Evolutionary conservation across 1,139 yeast genomes (phyloP).

Genomic region (Taphrina sp.): DNA sequence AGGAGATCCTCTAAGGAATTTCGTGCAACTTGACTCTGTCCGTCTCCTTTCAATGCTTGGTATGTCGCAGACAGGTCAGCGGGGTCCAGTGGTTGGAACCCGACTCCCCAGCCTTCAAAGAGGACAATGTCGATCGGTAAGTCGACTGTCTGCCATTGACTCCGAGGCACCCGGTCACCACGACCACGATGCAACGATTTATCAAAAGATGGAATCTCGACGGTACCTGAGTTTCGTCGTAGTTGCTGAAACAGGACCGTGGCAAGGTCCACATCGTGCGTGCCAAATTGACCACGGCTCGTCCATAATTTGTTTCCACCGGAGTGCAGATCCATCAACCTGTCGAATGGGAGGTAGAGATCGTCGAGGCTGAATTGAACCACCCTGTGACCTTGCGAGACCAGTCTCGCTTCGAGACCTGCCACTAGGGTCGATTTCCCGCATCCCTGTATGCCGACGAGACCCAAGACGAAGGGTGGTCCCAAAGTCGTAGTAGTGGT

Average conservation of each 20-base stretch:
- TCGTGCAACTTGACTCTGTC: slow-evolving; percentile 4
- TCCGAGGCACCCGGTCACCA: slow-evolving; percentile 64
- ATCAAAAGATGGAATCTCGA: slow-evolving; percentile 68
- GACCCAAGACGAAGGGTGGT: slow-evolving; percentile 60
- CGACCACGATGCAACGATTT: slow-evolving; percentile 69
- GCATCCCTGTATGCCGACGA: slow-evolving; percentile 91
- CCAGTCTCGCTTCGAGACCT: slow-evolving; percentile 43
- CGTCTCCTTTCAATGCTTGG: slow-evolving; percentile 34
- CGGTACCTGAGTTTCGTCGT: slow-evolving; percentile 40
- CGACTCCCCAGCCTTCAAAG: slow-evolving; percentile 94
- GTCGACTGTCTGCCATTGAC: slow-evolving; percentile 39
- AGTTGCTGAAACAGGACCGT: slow-evolving; percentile 42
- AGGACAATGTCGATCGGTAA: slow-evolving; percentile 58
- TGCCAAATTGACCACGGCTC: slow-evolving; percentile 75
- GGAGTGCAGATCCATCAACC: slow-evolving; percentile 53
- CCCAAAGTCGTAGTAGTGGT: no score
- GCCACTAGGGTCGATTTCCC: slow-evolving; percentile 68
- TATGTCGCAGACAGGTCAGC: slow-evolving; percentile 37
- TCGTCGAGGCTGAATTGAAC: slow-evolving; percentile 59
- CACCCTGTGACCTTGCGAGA: background rate
- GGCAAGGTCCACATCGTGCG: slow-evolving; percentile 67
- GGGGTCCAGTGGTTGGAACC: slow-evolving; percentile 56
- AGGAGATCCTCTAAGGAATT: slow-evolving; percentile 44
- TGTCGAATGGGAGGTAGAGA: slow-evolving; percentile 65
- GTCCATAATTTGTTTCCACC: slow-evolving; percentile 23